phyloP scores from a whole-genome alignment of 306 rosid species.

The Dryas alaskensis region DNA sequence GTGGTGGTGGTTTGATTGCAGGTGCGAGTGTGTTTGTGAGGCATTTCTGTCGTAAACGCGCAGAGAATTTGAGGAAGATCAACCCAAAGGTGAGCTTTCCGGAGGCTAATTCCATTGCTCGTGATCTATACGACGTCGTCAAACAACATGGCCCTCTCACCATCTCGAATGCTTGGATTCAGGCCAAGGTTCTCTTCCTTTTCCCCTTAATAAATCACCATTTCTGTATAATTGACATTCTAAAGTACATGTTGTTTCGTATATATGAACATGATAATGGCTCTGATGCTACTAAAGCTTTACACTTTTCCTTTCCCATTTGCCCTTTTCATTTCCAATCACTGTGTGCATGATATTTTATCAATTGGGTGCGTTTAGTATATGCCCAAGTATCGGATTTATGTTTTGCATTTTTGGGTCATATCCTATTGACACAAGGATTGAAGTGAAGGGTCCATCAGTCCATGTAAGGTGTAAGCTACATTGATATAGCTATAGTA shows the following conservation, averaged over 20 bases:
- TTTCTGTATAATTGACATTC: no score
- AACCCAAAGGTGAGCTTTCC: slow-evolving; percentile 44
- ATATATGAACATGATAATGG: no score
- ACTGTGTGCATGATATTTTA: not conserved
- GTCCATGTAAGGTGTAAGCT: not conserved
- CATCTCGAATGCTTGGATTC: slow-evolving; percentile 47
- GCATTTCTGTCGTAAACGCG: slow-evolving; percentile 45
- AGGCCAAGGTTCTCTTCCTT: slow-evolving; percentile 30
- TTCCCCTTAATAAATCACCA: not conserved
- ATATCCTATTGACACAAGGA: not conserved
- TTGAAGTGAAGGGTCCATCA: not conserved
- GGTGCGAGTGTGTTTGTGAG: slow-evolving; percentile 25
- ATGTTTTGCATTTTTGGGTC: not conserved
- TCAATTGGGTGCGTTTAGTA: not conserved
- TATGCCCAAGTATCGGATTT: not conserved
- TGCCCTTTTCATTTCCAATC: not conserved
- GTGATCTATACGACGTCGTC: slow-evolving; percentile 42
- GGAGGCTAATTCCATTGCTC: slow-evolving; percentile 48
- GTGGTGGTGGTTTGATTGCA: not conserved
- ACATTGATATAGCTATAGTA: not conserved
- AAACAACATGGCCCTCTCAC: slow-evolving; percentile 44
- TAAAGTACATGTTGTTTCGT: no score
- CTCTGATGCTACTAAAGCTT: not conserved
- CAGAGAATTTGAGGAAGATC: slow-evolving; percentile 49
- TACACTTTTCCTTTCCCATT: not conserved